Evolutionary conservation across 306 rosid species (phyloP), one percentile per base, ranked within the genome.

Genomic region (Quercus mongolica): DNA sequence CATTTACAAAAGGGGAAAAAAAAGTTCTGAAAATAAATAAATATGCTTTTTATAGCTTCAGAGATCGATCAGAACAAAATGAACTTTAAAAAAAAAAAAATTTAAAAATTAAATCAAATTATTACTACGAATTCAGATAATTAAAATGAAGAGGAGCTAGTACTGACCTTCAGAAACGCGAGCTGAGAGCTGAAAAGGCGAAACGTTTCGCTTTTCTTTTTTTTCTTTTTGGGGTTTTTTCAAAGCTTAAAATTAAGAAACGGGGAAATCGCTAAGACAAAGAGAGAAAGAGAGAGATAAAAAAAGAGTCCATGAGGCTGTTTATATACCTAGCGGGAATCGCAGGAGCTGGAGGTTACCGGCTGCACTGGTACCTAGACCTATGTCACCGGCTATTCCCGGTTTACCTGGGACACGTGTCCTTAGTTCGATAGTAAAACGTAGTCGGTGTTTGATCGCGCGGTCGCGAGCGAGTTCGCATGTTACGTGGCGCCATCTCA

Each of bases 151-250:
- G 9, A 71, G 20, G 61, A 82, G 81, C 70, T 69, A 8, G 46
- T 8, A 86, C 97, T 88, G 77, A 90, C 95, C 87, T 68, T 82
- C 46, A 67, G 87, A 84, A 86, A 81, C 80, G 56, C 70, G 64
- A 91, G 75, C 83, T 52, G n/a, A 15, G 11, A 73, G 12, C 46
- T 41, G 46, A 41, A 41, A 78, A 83, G 63, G 54, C 69, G 75
- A 70, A 76, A 51, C 59, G 79, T 35, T 63, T 71, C 11, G 56
- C 82, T 72, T 35, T 35, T 35, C 8, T 74, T 46, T 61, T 70
- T 38, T 49, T 49, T 49, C 4, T 3, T 49, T 46, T 46, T 35
- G 8, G 41, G 41, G 41, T 1, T 49, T 12, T 49, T 49, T 12
- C 17, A 11, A 70, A 46, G 68, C 58, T 56, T 38, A 28, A 41